phyloP scores from a whole-genome alignment of 1,284 basidiomycete genomes.

The Coriolopsis trogii region DNA sequence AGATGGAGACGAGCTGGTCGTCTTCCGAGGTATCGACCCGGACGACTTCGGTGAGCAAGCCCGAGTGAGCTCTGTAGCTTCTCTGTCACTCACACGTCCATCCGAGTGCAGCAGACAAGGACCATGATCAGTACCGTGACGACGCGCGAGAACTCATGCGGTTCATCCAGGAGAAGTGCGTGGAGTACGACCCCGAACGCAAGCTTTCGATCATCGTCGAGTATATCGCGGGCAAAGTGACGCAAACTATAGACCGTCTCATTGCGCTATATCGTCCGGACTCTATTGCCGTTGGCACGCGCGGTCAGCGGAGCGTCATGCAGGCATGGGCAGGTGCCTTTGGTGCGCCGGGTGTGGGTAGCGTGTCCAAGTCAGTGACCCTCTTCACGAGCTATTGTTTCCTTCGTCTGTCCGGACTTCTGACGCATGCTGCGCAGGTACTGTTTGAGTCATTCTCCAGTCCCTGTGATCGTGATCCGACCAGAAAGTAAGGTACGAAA shows the following conservation, averaged over 20 bases:
- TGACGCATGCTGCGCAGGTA: slow-evolving; percentile 50
- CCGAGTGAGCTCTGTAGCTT: not conserved
- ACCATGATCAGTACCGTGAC: slow-evolving; percentile 84
- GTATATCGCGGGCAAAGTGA: slow-evolving; percentile 90
- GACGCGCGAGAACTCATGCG: slow-evolving; percentile 86
- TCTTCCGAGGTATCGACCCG: slow-evolving; percentile 87
- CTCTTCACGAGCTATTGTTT: not conserved
- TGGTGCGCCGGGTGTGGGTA: slow-evolving; percentile 62
- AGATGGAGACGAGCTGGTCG: slow-evolving; percentile 94
- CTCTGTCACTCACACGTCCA: not conserved
- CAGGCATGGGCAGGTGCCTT: slow-evolving; percentile 60
- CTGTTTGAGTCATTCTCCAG: slow-evolving; percentile 86
- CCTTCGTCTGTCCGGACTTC: not conserved
- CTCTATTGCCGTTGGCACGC: slow-evolving; percentile 91
- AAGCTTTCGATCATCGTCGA: slow-evolving; percentile 93
- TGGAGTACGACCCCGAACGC: slow-evolving; percentile 78
- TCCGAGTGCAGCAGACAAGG: slow-evolving; percentile 54
- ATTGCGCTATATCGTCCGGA: slow-evolving; percentile 97
- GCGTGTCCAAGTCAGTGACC: slow-evolving; percentile 58
- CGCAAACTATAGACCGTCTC: slow-evolving; percentile 87
- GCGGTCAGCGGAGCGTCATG: slow-evolving; percentile 68
- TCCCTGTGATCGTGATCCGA: slow-evolving; percentile 90
- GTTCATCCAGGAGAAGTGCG: slow-evolving; percentile 81
- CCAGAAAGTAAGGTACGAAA: slow-evolving; percentile 89
- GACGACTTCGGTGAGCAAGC: slow-evolving; percentile 68